Evolutionary conservation across 139 green algal genomes (phyloP).

Genomic region (Trebouxia sp.): DNA sequence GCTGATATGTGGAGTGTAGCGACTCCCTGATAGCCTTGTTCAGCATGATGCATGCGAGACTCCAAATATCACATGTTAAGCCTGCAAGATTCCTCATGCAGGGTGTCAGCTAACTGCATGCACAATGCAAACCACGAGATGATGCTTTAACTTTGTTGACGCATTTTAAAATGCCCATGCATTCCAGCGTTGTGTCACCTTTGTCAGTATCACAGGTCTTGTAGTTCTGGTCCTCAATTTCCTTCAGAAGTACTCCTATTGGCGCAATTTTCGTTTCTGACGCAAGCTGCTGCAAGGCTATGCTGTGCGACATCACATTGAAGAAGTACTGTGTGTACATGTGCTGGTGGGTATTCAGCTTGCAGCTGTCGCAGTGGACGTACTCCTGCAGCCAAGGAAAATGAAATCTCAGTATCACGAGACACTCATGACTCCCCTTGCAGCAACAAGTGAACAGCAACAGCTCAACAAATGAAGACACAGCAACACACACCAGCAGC

Average conservation of each 20-base stretch:
- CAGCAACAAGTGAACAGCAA: background rate
- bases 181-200: too few relatives aligned
- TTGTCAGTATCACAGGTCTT: slow-evolving; percentile 70
- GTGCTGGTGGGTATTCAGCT: slow-evolving; percentile 12
- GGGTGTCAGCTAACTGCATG: too few relatives aligned
- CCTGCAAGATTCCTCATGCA: too few relatives aligned
- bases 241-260: slow-evolving; percentile 39
- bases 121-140: too few relatives aligned
- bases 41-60: background rate
- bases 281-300: background rate
- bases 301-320: slow-evolving; percentile 20
- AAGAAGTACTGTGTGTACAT: slow-evolving; percentile 50
- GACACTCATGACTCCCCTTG: background rate
- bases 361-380: slow-evolving; percentile 45
- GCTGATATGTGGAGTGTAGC: too few relatives aligned
- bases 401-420: too few relatives aligned
- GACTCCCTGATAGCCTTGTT: background rate
- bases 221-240: slow-evolving; percentile 44
- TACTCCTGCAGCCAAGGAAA: slow-evolving; percentile 37
- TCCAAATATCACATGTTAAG: background rate
- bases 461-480: background rate
- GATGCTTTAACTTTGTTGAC: too few relatives aligned
- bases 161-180: too few relatives aligned
- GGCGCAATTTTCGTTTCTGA: too few relatives aligned
- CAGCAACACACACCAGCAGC: background rate